Evolutionary conservation across 345 rosid species (phyloP), one percentile per base, ranked within the genome.

Genomic region (Pistacia atlantica): DNA sequence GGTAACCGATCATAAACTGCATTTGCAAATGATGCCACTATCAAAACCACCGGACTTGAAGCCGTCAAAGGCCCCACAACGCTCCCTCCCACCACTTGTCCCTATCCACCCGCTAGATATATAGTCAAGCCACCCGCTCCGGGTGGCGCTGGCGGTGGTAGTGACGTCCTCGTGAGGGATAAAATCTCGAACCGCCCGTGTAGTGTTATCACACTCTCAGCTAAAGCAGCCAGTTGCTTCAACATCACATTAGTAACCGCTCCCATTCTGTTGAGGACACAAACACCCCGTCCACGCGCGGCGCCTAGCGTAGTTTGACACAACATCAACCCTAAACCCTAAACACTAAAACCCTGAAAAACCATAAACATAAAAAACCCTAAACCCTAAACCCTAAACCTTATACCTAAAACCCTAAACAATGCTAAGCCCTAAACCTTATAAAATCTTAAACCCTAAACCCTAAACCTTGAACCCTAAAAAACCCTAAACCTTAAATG

Each of bases 1-100:
- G 94, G 97, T 75, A 92, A 77, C 83, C 93, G 83, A 79, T 92
- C 97, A 72, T 89, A 92, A 52, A 86, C 88, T 3, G 93, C 93
- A 75, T 92, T 90, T 8, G 90, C 82, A 71, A 90, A 92, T 1
- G 97, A 87, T 3, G 97, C 90, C 3, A 92, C 90, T 85, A 90
- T 89, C 81, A 92, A 78, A 16, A 92, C 84, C 71, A 92, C 94
- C 1, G 92, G 91, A 48, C 97, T 89, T 0, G 91, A 78, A 49
- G 97, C 97, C 82, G 82, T 75, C 77, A 92, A 82, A 1, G 92
- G 85, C 72, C 94, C 94, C 48, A 77, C 90, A 79, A 92, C 94
- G 56, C 77, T 89, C 71, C 97, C 97, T 62, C 97, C 97, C 7
- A 92, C 77, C 16, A 92, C 88, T 71, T 90, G 94, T 49, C 91